Evolutionary conservation across 305 asterid species (phyloP).

Genomic region (Fraxinus angustifolia): DNA sequence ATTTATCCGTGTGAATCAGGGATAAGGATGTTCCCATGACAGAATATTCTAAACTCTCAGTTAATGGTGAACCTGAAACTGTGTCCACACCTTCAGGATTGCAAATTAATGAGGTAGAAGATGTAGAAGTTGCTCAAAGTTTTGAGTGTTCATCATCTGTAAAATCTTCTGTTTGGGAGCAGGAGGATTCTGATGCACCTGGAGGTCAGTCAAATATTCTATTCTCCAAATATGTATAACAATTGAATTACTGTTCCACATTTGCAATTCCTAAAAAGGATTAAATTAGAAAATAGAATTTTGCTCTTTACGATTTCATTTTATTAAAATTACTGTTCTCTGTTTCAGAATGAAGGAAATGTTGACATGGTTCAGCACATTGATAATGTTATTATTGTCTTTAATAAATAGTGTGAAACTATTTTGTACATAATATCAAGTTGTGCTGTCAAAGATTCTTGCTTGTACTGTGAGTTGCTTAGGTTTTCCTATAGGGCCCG

Average conservation of each 20-base stretch:
- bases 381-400: not conserved
- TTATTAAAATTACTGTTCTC: not conserved
- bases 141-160: conserved; percentile 47
- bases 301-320: not conserved
- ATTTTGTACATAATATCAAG: not conserved
- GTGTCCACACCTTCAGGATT: conserved; percentile 35
- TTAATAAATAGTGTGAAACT: not conserved
- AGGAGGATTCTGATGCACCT: conserved; percentile 69
- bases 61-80: conserved; percentile 44
- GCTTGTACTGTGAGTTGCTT: not conserved
- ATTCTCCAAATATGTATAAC: not conserved
- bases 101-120: conserved; percentile 44
- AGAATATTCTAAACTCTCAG: conserved; percentile 43
- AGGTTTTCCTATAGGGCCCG: not conserved
- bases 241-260: not conserved
- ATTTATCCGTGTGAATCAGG: conserved; percentile 45
- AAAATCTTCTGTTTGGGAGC: conserved; percentile 49
- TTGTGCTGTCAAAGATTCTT: not conserved
- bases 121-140: conserved; percentile 39
- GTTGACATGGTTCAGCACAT: not conserved
- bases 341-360: not conserved
- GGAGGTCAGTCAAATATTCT: conserved; percentile 50
- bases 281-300: not conserved
- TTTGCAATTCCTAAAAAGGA: not conserved
- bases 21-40: conserved; percentile 33